phyloP scores from a whole-genome alignment of 257 asterid species.

The Leptodermis oblonga region DNA sequence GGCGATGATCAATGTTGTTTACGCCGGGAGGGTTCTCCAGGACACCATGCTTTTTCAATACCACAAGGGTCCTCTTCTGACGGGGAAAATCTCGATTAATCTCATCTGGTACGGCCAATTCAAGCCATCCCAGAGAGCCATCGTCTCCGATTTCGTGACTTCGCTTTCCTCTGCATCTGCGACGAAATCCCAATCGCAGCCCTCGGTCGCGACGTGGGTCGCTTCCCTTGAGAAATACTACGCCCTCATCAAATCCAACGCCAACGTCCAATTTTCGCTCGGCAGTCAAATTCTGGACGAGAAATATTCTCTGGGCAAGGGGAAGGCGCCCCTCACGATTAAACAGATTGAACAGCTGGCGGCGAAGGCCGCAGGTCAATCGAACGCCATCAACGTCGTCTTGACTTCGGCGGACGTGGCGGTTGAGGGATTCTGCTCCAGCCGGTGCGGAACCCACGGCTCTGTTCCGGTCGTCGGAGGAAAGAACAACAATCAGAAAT shows the following conservation, averaged over 20 bases:
- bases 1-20: slow-evolving; percentile 5
- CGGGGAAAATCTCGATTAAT: slow-evolving; percentile 15
- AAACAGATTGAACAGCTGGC: slow-evolving; percentile 22
- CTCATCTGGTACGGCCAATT: slow-evolving; percentile 28
- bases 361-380: slow-evolving; percentile 5
- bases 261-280: not conserved
- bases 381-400: slow-evolving; percentile 20
- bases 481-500: not conserved
- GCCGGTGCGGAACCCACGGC: slow-evolving; percentile 33
- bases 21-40: slow-evolving; percentile 6
- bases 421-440: slow-evolving; percentile 33
- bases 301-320: slow-evolving; percentile 23
- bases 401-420: slow-evolving; percentile 30
- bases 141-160: slow-evolving; percentile 20
- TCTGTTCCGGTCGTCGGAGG: not conserved
- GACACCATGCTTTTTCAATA: slow-evolving; percentile 21
- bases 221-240: slow-evolving; percentile 23
- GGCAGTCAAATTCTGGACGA: slow-evolving; percentile 20
- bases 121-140: slow-evolving; percentile 21
- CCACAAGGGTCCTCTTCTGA: slow-evolving; percentile 31
- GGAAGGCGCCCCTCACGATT: slow-evolving; percentile 21
- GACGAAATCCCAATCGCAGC: slow-evolving; percentile 14
- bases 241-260: slow-evolving; percentile 8
- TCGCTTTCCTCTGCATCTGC: slow-evolving; percentile 13
- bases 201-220: slow-evolving; percentile 32